Evolutionary conservation across 1,284 basidiomycete genomes (phyloP).

Genomic region (Rhodotorula glutinis): DNA sequence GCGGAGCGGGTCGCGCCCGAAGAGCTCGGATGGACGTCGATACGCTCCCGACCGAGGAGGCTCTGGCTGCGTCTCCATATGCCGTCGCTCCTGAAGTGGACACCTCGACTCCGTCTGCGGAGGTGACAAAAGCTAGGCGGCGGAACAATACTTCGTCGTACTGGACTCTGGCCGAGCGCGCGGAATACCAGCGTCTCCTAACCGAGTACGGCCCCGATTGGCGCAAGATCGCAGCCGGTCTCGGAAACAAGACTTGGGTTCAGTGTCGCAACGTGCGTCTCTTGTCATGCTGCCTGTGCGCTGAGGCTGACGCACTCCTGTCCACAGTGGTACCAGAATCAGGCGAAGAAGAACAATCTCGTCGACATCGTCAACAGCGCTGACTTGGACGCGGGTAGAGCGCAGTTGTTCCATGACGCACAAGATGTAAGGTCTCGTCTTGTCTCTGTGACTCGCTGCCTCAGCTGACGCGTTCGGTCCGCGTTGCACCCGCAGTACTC

Average conservation of each 20-base stretch:
- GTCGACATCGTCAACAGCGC: constrained; percentile 6
- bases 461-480: too few species aligned
- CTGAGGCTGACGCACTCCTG: background rate
- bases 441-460: too few species aligned
- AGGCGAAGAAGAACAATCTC: constrained; percentile 22
- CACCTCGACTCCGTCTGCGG: background rate
- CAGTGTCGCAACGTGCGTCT: constrained; percentile 57
- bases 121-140: constrained; percentile 20
- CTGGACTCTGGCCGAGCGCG: constrained; percentile 57
- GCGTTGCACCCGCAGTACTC: too few species aligned
- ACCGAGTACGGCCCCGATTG: constrained; percentile 69
- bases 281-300: too few species aligned
- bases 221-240: constrained; percentile 66
- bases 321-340: constrained; percentile 34
- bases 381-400: background rate
- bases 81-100: constrained; percentile 5
- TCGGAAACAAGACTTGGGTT: constrained; percentile 73
- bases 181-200: constrained; percentile 62
- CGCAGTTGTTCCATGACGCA: background rate
- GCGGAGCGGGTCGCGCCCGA: constrained; percentile 13
- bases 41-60: background rate
- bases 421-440: background rate
- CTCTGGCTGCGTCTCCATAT: background rate
- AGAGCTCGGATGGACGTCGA: constrained; percentile 23
- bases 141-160: constrained; percentile 50